Conservation (phyloP, 176 grass and related monocot genomes). For the Ensete ventricosum region DNA sequence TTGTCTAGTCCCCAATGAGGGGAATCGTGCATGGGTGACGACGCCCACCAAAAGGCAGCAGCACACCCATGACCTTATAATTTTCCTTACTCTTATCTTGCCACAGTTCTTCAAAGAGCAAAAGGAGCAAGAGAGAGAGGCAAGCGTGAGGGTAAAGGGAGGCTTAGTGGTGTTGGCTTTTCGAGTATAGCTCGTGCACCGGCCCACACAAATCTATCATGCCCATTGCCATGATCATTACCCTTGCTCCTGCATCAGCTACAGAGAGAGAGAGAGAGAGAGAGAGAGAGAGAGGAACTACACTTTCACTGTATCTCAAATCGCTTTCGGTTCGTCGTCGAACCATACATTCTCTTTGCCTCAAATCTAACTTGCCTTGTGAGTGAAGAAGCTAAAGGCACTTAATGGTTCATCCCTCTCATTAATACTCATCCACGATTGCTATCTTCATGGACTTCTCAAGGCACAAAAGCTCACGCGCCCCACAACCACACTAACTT, state of each 20-base stretch:
- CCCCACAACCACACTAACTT: conserved; percentile 16
- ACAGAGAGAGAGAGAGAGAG: not conserved
- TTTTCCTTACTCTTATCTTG: too few species aligned
- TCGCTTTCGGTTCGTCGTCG: not conserved
- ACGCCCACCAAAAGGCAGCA: not conserved
- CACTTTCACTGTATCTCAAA: not conserved
- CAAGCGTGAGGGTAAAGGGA: not conserved
- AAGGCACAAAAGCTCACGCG: conserved; percentile 8
- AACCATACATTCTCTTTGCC: not conserved
- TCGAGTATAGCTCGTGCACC: conserved; percentile 13
- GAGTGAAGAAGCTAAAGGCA: too few species aligned
- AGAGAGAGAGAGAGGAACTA: not conserved
- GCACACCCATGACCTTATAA: too few species aligned
- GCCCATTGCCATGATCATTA: not conserved
- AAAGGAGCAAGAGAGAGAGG: not conserved
- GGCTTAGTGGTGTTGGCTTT: not conserved
- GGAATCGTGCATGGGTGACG: not conserved
- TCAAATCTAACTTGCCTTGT: not conserved
- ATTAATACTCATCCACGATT: not conserved
- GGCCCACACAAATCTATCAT: not conserved
- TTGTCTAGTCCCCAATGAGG: not conserved
- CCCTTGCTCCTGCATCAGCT: not conserved
- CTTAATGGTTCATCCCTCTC: too few species aligned
- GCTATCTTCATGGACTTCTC: not conserved
- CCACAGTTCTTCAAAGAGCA: not conserved